Percentiles rank a stretch among this genome's conserved stretches.
These are phyloP conservation scores for Phytopythium helicoides DNA, from an alignment of 352 stramenopile genomes.

Conservation along the genomic window DNA sequence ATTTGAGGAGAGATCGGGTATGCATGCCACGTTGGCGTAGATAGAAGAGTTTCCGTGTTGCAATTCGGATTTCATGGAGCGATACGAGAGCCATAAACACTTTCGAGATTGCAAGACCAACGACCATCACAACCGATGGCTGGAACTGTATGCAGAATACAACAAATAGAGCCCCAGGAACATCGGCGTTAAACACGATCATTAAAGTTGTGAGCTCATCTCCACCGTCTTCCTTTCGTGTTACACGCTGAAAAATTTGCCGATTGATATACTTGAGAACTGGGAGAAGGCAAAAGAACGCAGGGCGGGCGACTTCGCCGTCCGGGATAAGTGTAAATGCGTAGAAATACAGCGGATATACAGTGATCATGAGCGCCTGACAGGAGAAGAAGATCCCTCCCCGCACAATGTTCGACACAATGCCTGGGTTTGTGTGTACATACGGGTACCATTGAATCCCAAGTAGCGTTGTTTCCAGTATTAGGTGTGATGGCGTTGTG, in stretches of 20 bases:
- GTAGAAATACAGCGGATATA: slow-evolving; percentile 20
- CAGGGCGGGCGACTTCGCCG: background rate
- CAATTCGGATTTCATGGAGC: slow-evolving; percentile 3
- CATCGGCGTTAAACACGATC: slow-evolving; percentile 26
- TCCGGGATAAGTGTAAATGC: slow-evolving; percentile 6
- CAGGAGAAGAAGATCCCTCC: slow-evolving; percentile 1
- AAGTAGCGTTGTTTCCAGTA: background rate
- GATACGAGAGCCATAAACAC: slow-evolving; percentile 9
- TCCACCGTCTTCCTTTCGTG: background rate
- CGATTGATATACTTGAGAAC: slow-evolving; percentile 2
- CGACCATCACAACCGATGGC: slow-evolving; percentile 6
- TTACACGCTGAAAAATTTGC: background rate
- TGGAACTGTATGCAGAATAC: slow-evolving; percentile 27
- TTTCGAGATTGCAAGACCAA: slow-evolving; percentile 13
- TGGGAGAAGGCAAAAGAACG: background rate
- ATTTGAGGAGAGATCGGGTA: background rate
- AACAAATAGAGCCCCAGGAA: slow-evolving; percentile 23
- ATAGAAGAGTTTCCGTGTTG: slow-evolving; percentile 8
- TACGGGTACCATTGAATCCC: background rate
- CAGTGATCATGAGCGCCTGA: slow-evolving; percentile 11
- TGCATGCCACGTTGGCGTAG: background rate
- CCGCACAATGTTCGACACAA: background rate
- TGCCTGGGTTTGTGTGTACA: background rate
- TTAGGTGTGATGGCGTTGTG: background rate
- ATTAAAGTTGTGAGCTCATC: slow-evolving; percentile 12